phyloP scores from a whole-genome alignment of 352 stramenopile species.

The Detonula confervacea region DNA sequence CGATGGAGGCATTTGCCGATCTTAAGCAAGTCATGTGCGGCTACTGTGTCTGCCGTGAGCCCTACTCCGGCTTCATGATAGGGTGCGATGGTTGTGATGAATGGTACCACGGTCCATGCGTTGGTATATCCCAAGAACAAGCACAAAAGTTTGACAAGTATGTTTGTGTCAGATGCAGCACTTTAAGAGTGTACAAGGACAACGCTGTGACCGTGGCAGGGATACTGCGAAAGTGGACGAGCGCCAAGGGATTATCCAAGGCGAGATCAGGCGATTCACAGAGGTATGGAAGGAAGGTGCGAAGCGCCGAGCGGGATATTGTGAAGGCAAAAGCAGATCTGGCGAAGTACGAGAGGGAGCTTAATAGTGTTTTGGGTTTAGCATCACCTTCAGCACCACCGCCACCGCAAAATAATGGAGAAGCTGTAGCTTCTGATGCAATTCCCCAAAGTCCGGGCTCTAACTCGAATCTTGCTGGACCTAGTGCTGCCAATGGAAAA shows the following conservation, averaged over 20 bases:
- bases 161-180: conserved; percentile 92
- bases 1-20: conserved; percentile 67
- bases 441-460: conserved; percentile 4
- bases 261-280: conserved; percentile 66
- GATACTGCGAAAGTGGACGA: conserved; percentile 87
- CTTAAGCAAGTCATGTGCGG: conserved; percentile 91
- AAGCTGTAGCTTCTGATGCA: conserved; percentile 6
- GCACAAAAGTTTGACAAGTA: conserved; percentile 95
- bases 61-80: conserved; percentile 90
- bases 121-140: conserved; percentile 87
- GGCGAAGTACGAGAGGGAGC: conserved; percentile 50
- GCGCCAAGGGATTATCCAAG: conserved; percentile 88
- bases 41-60: conserved; percentile 87
- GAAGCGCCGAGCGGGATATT: conserved; percentile 72
- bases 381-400: conserved; percentile 1
- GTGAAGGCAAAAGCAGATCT: conserved; percentile 62
- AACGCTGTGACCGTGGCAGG: conserved; percentile 78
- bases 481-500: conserved; percentile 9
- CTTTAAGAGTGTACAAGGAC: conserved; percentile 88
- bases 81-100: conserved; percentile 88
- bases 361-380: conserved; percentile 20
- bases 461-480: conserved; percentile 1
- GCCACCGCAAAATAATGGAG: conserved; percentile 24
- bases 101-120: conserved; percentile 88
- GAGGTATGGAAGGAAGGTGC: conserved; percentile 75